A percentile compares a stretch with the other conserved stretches of the same genome.
These are phyloP conservation scores for Paramecium caudatum DNA, from an alignment of 73 alveolate genomes.

Conservation along the genomic window DNA sequence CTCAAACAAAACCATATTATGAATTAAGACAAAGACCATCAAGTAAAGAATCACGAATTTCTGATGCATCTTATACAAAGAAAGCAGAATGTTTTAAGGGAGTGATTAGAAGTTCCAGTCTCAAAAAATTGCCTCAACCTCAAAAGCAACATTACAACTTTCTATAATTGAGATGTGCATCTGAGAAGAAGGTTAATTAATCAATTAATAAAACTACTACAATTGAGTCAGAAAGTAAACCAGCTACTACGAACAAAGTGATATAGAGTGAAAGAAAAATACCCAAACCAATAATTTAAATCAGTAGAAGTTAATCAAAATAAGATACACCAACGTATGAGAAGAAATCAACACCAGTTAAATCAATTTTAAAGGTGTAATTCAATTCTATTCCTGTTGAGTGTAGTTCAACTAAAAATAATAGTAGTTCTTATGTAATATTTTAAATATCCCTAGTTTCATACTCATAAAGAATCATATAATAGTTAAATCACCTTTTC, in stretches of 20 bases:
- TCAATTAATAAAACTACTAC: constrained; percentile 55
- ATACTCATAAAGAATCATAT: constrained; percentile 63
- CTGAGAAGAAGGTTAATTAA: constrained; percentile 37
- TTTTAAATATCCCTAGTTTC: not conserved
- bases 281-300: constrained; percentile 39
- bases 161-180: constrained; percentile 52
- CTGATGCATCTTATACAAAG: constrained; percentile 38
- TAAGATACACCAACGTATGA: constrained; percentile 58
- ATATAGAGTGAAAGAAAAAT: constrained; percentile 62
- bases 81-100: constrained; percentile 57
- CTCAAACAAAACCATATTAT: constrained; percentile 33
- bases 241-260: not conserved
- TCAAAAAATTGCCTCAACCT: constrained; percentile 30
- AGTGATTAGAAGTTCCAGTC: constrained; percentile 52
- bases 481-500: constrained; percentile 56
- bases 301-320: constrained; percentile 62
- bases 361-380: constrained; percentile 48
- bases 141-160: not conserved
- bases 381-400: constrained; percentile 7
- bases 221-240: constrained; percentile 27
- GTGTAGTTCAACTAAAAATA: constrained; percentile 27
- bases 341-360: constrained; percentile 19
- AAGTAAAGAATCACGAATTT: constrained; percentile 52
- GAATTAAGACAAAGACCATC: constrained; percentile 61
- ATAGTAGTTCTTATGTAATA: constrained; percentile 14